Evolutionary conservation across 257 asterid genomes (phyloP).

Genomic region (Mitragyna speciosa): DNA sequence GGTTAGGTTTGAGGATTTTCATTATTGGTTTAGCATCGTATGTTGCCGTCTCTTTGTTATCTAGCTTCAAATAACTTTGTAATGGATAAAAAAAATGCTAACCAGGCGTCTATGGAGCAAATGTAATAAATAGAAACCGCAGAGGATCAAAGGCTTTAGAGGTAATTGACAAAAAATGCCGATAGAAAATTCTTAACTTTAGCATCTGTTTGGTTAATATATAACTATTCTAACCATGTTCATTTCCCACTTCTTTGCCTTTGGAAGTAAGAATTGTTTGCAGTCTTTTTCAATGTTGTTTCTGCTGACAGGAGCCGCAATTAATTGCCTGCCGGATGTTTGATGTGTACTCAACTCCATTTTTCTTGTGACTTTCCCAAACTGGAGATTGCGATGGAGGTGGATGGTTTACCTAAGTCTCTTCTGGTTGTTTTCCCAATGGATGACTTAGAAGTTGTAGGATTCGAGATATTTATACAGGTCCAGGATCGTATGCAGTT

Average conservation of each 20-base stretch:
- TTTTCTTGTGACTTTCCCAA: conserved; percentile 51
- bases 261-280: conserved; percentile 2
- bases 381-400: background rate
- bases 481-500: too few species aligned
- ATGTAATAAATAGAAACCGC: too few species aligned
- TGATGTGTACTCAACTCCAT: conserved; percentile 88
- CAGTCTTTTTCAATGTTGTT: conserved; percentile 15
- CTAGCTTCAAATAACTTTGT: background rate
- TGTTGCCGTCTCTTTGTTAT: background rate
- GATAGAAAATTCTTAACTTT: conserved; percentile 1
- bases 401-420: background rate
- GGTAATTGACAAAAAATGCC: background rate
- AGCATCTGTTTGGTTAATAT: background rate
- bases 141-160: background rate
- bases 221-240: background rate
- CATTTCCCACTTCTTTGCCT: background rate
- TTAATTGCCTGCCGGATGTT: conserved; percentile 72
- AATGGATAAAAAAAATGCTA: background rate
- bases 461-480: too few species aligned
- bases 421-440: background rate
- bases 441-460: too few species aligned
- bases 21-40: background rate
- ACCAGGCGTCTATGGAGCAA: background rate
- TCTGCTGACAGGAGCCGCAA: conserved; percentile 80
- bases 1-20: background rate